Percentiles rank a stretch among this genome's conserved stretches.
Evolutionary conservation across 169 alveolate genomes (phyloP).

Genomic region (Pseudocohnilembus persalinus): DNA sequence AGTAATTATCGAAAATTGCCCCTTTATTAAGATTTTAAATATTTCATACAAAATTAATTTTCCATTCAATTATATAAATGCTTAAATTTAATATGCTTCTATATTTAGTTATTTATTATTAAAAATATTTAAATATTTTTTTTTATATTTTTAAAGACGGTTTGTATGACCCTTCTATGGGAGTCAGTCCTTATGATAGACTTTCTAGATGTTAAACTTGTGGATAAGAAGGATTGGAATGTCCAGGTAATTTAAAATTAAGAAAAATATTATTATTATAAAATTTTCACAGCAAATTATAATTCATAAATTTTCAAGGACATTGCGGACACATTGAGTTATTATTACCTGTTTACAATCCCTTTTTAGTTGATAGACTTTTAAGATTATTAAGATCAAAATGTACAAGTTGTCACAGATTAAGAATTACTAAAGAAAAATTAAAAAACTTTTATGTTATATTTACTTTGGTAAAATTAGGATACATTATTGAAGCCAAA

Average conservation of each 20-base stretch:
- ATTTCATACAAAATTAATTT: too few relatives aligned
- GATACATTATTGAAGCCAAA: conserved; percentile 47
- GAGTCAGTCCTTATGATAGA: conserved; percentile 91
- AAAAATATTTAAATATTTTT: too few relatives aligned
- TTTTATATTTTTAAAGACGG: conserved; percentile 62
- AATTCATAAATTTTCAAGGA: conserved; percentile 49
- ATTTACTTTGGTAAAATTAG: conserved; percentile 53
- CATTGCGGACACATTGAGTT: conserved; percentile 95
- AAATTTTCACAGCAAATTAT: neutral
- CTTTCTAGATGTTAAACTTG: conserved; percentile 91
- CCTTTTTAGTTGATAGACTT: conserved; percentile 88
- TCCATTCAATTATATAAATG: too few relatives aligned
- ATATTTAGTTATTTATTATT: too few relatives aligned
- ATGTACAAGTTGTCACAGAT: conserved; percentile 61
- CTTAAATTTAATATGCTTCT: too few relatives aligned
- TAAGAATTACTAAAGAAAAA: conserved; percentile 56
- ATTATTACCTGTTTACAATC: conserved; percentile 93
- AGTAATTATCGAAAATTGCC: conserved; percentile 30
- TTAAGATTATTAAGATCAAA: conserved; percentile 82
- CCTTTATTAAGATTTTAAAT: too few relatives aligned
- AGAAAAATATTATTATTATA: neutral
- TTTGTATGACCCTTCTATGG: conserved; percentile 93
- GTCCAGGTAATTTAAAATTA: conserved; percentile 78
- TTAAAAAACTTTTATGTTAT: conserved; percentile 29
- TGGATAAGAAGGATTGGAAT: conserved; percentile 78